A percentile compares a stretch with the other conserved stretches of the same genome.
Conservation (phyloP, 495 filamentous ascomycete species). For the Annulohypoxylon stygium region DNA sequence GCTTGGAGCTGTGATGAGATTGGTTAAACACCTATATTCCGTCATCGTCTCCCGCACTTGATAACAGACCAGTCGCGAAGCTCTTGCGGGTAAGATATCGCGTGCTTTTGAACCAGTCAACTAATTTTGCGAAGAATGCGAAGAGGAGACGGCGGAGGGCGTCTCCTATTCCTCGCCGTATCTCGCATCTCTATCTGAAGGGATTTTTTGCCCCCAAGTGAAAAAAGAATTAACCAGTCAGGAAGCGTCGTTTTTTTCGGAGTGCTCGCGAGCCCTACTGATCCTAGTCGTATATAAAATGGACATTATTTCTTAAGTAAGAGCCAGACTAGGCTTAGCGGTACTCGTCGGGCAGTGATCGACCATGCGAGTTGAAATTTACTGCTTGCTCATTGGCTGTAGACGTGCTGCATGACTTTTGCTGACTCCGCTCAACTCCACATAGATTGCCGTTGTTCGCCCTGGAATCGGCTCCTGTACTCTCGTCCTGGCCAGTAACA, state of each 20-base stretch:
- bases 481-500: conserved; percentile 38
- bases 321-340: conserved; percentile 34
- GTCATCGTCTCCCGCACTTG: conserved; percentile 36
- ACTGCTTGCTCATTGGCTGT: conserved; percentile 39
- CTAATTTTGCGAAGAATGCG: no score
- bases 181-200: neutral
- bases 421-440: conserved; percentile 44
- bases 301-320: conserved; percentile 41
- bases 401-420: conserved; percentile 47
- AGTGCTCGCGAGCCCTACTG: conserved; percentile 1
- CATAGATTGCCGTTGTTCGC: conserved; percentile 36
- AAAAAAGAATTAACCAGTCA: conserved; percentile 1
- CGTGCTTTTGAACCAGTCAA: conserved; percentile 35
- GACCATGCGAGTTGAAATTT: conserved; percentile 40
- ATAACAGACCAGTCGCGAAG: conserved; percentile 33
- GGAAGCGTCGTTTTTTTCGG: conserved; percentile 23
- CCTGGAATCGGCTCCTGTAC: conserved; percentile 40
- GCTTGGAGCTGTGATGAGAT: conserved; percentile 25
- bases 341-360: conserved; percentile 36
- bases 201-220: conserved; percentile 17
- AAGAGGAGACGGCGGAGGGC: neutral
- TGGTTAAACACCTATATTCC: conserved; percentile 36
- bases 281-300: conserved; percentile 38
- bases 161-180: neutral
- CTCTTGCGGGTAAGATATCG: conserved; percentile 34